A percentile compares a stretch with the other conserved stretches of the same genome.
Evolutionary conservation across 2,329 filamentous ascomycete genomes (phyloP).

Genomic region (Nemania sp.): DNA sequence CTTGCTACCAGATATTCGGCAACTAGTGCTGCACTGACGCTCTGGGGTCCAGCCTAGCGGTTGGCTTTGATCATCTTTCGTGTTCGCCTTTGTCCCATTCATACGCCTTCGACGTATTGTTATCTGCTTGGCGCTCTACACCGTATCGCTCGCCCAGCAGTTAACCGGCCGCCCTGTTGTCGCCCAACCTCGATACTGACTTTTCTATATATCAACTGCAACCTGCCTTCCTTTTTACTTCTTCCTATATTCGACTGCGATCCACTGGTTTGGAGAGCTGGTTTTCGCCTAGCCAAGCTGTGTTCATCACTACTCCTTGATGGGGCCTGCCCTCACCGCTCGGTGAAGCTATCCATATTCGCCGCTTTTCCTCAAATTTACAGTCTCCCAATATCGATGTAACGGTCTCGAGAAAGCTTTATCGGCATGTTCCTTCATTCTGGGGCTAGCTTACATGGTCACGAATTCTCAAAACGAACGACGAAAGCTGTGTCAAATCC

Average conservation of each 20-base stretch:
- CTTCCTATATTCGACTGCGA: not conserved
- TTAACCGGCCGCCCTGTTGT: not conserved
- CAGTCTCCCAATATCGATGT: constrained; percentile 3
- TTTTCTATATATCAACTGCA: constrained; percentile 7
- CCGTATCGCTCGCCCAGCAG: not conserved
- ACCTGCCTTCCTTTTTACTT: not conserved
- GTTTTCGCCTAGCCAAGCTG: not conserved
- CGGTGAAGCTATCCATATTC: constrained; percentile 11
- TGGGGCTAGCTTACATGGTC: constrained; percentile 63
- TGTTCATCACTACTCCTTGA: constrained; percentile 3
- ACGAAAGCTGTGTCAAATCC: constrained; percentile 41
- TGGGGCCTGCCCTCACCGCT: constrained; percentile 1
- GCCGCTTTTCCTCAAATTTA: not conserved
- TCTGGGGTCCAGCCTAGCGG: constrained; percentile 16
- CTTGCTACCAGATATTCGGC: not conserved
- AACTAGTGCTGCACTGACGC: constrained; percentile 9
- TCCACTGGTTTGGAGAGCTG: constrained; percentile 7
- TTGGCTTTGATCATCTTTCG: not conserved
- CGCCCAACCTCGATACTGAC: not conserved
- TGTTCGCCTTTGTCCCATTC: not conserved
- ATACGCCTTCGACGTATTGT: not conserved
- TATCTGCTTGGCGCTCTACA: constrained; percentile 11
- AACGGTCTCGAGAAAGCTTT: constrained; percentile 25
- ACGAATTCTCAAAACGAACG: constrained; percentile 56
- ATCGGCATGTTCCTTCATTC: constrained; percentile 62